phyloP scores from a whole-genome alignment of 1,284 basidiomycete genomes.

The Austropuccinia psidii region DNA sequence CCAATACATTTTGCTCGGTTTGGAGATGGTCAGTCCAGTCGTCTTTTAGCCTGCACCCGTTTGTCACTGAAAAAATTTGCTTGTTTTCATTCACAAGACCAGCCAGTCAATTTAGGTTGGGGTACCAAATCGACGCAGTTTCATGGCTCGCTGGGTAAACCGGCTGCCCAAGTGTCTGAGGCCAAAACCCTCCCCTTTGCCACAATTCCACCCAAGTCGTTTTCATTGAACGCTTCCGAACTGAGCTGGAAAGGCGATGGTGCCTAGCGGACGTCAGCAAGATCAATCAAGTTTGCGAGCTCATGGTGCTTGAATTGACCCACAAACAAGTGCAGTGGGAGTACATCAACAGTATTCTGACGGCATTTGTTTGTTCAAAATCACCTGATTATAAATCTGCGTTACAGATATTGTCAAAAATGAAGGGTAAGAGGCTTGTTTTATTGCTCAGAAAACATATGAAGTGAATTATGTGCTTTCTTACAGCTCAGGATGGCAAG shows the following conservation, averaged over 20 bases:
- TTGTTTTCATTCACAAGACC: constrained; percentile 7
- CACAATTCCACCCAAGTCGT: too few species aligned
- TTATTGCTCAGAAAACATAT: too few species aligned
- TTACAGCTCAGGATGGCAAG: constrained; percentile 62
- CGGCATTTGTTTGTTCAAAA: constrained; percentile 81
- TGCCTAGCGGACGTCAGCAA: constrained; percentile 49
- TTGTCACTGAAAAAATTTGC: too few species aligned
- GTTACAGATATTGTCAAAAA: constrained; percentile 64
- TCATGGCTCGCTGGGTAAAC: constrained; percentile 88
- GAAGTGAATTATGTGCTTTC: too few species aligned
- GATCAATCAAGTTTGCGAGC: constrained; percentile 69
- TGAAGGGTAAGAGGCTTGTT: constrained; percentile 58
- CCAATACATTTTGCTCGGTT: too few species aligned
- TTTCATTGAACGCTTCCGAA: neutral
- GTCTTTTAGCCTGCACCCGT: too few species aligned
- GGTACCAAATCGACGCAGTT: constrained; percentile 96
- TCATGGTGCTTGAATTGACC: constrained; percentile 66
- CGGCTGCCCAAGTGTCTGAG: constrained; percentile 55
- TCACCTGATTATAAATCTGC: constrained; percentile 87
- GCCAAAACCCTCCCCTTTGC: too few species aligned
- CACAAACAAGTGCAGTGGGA: constrained; percentile 58
- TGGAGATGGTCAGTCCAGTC: too few species aligned
- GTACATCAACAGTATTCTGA: constrained; percentile 85
- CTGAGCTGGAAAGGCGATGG: constrained; percentile 20
- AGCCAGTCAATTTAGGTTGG: constrained; percentile 56